phyloP scores from a whole-genome alignment of 2,329 filamentous ascomycete genomes.

The Ophiosphaerella narmari region DNA sequence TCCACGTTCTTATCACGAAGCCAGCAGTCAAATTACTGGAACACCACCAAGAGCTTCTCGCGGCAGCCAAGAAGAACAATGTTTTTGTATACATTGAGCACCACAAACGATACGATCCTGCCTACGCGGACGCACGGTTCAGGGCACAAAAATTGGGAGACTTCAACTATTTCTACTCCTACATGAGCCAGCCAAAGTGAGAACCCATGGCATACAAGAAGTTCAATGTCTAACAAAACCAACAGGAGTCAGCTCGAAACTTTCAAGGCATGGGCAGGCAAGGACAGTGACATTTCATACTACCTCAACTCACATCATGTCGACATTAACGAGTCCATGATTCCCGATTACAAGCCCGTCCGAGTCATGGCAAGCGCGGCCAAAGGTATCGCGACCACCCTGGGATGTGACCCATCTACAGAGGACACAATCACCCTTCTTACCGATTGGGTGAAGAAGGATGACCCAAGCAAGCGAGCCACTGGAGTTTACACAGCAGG shows the following conservation, averaged over 20 bases:
- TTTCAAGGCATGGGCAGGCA: slow-evolving; percentile 92
- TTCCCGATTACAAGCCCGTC: slow-evolving; percentile 76
- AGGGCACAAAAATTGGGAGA: slow-evolving; percentile 79
- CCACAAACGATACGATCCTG: slow-evolving; percentile 94
- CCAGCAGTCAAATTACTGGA: slow-evolving; percentile 84
- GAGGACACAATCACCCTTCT: slow-evolving; percentile 93
- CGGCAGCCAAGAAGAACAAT: slow-evolving; percentile 70
- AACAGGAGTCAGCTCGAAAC: slow-evolving; percentile 90
- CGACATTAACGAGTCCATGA: slow-evolving; percentile 92
- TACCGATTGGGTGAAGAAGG: slow-evolving; percentile 82
- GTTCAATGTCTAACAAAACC: slow-evolving; percentile 66
- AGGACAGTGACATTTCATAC: slow-evolving; percentile 92
- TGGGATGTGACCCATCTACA: slow-evolving; percentile 79
- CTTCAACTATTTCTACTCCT: slow-evolving; percentile 98
- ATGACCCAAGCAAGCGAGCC: slow-evolving; percentile 70
- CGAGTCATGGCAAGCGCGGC: slow-evolving; percentile 79
- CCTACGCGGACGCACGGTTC: slow-evolving; percentile 84
- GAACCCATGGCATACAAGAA: slow-evolving; percentile 46
- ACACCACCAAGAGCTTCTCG: slow-evolving; percentile 78
- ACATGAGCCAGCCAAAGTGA: slow-evolving; percentile 76
- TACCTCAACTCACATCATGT: slow-evolving; percentile 96
- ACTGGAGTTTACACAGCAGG: slow-evolving; percentile 92
- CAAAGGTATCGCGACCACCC: slow-evolving; percentile 74
- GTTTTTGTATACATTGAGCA: slow-evolving; percentile 95
- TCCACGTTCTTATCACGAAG: slow-evolving; percentile 94